phyloP scores from a whole-genome alignment of 2,329 filamentous ascomycete genomes.

The Lecanosticta acicola region DNA sequence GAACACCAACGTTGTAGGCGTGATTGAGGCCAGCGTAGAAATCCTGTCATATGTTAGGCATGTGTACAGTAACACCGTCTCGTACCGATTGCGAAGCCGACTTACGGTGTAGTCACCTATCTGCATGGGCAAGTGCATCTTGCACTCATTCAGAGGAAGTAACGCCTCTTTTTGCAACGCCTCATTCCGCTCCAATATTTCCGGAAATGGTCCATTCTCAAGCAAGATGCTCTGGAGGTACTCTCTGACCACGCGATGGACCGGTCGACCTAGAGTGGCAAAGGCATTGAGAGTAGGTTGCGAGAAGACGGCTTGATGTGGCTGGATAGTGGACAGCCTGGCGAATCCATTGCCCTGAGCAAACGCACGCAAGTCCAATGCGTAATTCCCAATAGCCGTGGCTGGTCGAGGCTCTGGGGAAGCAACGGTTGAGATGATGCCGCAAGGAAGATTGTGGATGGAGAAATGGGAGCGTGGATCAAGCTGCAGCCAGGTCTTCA shows the following conservation, averaged over 20 bases:
- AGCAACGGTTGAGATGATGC: slow-evolving; percentile 64
- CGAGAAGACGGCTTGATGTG: slow-evolving; percentile 57
- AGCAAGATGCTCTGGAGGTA: slow-evolving; percentile 64
- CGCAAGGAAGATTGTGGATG: slow-evolving; percentile 75
- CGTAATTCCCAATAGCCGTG: slow-evolving; percentile 66
- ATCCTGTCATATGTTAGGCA: slow-evolving; percentile 49
- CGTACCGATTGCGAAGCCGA: background rate
- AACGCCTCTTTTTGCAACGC: slow-evolving; percentile 54
- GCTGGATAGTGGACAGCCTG: slow-evolving; percentile 51
- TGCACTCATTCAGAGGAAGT: slow-evolving; percentile 54
- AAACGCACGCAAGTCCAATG: slow-evolving; percentile 63
- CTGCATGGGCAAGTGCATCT: slow-evolving; percentile 66
- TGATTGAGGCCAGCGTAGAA: slow-evolving; percentile 79
- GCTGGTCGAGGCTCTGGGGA: slow-evolving; percentile 57
- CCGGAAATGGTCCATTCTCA: slow-evolving; percentile 53
- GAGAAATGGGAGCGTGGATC: slow-evolving; percentile 63
- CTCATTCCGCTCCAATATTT: slow-evolving; percentile 58
- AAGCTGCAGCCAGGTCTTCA: slow-evolving; percentile 55
- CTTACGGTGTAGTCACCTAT: slow-evolving; percentile 63
- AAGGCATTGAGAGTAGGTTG: slow-evolving; percentile 66
- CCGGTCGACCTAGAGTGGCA: slow-evolving; percentile 61
- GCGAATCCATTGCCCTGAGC: slow-evolving; percentile 55
- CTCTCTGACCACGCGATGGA: slow-evolving; percentile 63
- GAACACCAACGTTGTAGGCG: slow-evolving; percentile 64
- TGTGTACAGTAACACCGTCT: background rate